Conservation (phyloP, 2,329 filamentous ascomycete genomes). For the Lomentospora prolificans region DNA sequence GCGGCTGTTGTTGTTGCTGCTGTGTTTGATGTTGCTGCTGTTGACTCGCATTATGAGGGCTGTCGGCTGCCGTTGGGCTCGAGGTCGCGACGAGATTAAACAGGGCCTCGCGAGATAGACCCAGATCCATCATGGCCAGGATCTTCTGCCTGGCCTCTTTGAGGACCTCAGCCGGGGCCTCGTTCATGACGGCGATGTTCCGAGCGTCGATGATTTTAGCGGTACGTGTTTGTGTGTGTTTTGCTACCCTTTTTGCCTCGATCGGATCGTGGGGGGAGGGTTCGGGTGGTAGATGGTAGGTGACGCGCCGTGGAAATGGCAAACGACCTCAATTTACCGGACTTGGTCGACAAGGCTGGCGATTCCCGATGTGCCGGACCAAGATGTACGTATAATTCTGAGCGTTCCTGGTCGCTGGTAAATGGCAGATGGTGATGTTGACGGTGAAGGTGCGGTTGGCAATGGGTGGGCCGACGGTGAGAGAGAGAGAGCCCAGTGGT, state of each 20-base stretch:
- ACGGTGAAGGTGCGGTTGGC: conserved; percentile 4
- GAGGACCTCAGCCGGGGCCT: conserved; percentile 32
- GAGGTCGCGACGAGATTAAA: conserved; percentile 14
- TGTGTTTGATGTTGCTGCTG: conserved; percentile 11
- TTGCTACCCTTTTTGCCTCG: background rate
- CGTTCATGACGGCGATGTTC: conserved; percentile 8
- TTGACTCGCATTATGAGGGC: conserved; percentile 5
- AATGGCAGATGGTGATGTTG: conserved; percentile 3
- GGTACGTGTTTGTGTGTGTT: background rate
- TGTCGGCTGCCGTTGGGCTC: conserved; percentile 9
- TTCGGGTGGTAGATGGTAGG: background rate
- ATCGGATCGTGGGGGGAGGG: background rate
- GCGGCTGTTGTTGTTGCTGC: conserved; percentile 11
- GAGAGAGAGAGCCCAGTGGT: background rate
- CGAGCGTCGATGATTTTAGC: background rate
- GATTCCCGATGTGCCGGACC: background rate
- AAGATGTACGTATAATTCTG: background rate
- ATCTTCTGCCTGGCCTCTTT: conserved; percentile 35
- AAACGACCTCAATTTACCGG: background rate
- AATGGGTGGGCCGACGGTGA: conserved; percentile 9
- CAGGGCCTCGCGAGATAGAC: conserved; percentile 30
- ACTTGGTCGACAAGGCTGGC: background rate
- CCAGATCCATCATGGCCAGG: conserved; percentile 34
- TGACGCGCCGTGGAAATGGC: background rate
- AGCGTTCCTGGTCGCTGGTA: background rate